Evolutionary conservation across 1,284 basidiomycete species (phyloP), one percentile per base, ranked within the genome.

Genomic region (Fomitiporia mediterranea): DNA sequence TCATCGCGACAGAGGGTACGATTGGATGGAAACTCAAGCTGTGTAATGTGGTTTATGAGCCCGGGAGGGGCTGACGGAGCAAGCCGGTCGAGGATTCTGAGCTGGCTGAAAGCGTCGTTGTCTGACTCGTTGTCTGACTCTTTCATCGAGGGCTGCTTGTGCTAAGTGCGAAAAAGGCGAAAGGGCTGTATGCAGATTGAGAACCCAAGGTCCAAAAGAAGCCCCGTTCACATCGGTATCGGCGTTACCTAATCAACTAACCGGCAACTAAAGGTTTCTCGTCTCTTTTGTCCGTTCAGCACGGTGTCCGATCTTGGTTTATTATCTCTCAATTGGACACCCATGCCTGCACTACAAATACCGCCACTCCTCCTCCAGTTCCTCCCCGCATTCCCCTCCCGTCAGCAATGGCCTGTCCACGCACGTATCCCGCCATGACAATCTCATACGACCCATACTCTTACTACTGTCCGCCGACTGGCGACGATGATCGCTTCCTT

Each of bases 71-170:
- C 27, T 35, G 27, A 13, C n/a, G 51, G 51, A 5, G 40, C 13
- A 9, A 53, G 21, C 8, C 9, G 39, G 19, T 63, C 55, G 54
- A 73, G 70, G 25, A 72, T 67, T 69, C 78, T 79, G 63, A 86
- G 74, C 70, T 86, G 85, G 32, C 82, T 77, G 52, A 89, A 75
- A 44, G 86, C 66, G 42, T 69, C 50, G 37, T 51, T 30, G 50
- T 51, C 50, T 39, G 35, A 39, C 38, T 46, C 25, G 43, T 19
- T 25, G 9, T 44, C 42, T 44, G 42, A 44, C 25, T 46, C 7
- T 11, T 9, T 15, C 23, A 46, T 28, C 25, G 3, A n/a, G 19
- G 25, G 7, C 32, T 6, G 32, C 32, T 6, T 3, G 11, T 23
- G 30, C 43, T 27, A 46, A 2, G 3, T 3, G 15, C 43, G 23